These are phyloP conservation scores for Turritis glabra DNA, from an alignment of 345 rosid genomes.

Conservation along the genomic window DNA sequence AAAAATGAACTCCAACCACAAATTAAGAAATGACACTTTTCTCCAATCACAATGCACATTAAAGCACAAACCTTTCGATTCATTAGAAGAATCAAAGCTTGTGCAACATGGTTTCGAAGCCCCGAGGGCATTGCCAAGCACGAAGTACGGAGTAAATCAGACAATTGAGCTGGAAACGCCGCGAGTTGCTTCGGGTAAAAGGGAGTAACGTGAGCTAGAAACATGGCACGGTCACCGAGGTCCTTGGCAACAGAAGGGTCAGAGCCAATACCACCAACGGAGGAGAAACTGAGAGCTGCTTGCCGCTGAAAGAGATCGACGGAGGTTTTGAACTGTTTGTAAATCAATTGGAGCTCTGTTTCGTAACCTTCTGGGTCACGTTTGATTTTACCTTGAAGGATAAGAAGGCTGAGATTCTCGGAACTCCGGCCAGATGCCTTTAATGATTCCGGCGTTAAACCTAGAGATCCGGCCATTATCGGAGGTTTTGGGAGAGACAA, in stretches of 20 bases:
- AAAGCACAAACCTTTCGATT: conserved; percentile 58
- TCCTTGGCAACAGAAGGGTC: conserved; percentile 76
- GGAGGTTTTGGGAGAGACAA: conserved; percentile 19
- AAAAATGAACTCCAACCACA: not conserved
- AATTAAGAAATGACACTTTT: not conserved
- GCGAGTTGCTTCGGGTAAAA: conserved; percentile 71
- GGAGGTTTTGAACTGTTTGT: conserved; percentile 77
- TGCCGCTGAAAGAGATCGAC: conserved; percentile 82
- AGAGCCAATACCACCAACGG: conserved; percentile 61
- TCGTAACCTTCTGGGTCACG: conserved; percentile 85
- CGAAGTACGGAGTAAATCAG: conserved; percentile 68
- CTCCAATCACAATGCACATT: not conserved
- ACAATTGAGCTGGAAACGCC: conserved; percentile 62
- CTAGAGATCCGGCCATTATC: conserved; percentile 27
- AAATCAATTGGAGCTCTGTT: conserved; percentile 64
- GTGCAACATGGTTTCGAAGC: conserved; percentile 67
- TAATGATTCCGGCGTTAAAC: conserved; percentile 52
- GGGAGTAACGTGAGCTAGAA: conserved; percentile 81
- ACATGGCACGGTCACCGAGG: conserved; percentile 75
- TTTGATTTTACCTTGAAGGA: conserved; percentile 83
- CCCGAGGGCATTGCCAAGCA: conserved; percentile 73
- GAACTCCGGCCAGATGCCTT: conserved; percentile 79
- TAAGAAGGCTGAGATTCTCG: conserved; percentile 67
- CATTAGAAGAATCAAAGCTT: conserved; percentile 73
- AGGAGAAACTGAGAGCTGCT: conserved; percentile 69